phyloP scores from a whole-genome alignment of 805 yeast species.

The Candida jianshihensis region DNA sequence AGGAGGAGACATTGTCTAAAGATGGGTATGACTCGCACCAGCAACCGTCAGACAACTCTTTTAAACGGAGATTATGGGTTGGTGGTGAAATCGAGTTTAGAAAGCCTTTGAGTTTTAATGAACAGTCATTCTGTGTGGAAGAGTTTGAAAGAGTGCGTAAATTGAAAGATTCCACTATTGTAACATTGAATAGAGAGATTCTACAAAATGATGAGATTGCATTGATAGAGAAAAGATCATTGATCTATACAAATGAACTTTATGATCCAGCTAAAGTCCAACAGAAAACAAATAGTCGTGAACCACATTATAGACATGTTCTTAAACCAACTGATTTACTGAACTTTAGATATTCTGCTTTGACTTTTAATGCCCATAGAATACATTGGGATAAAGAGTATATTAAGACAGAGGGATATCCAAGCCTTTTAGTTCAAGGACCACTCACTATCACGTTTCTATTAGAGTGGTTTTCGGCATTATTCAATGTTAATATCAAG shows the following conservation, averaged over 20 bases:
- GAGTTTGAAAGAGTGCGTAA: constrained; percentile 34
- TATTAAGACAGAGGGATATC: constrained; percentile 53
- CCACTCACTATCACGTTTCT: constrained; percentile 64
- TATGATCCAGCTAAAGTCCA: constrained; percentile 3
- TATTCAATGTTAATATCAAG: constrained; percentile 15
- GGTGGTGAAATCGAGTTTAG: constrained; percentile 52
- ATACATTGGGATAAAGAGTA: constrained; percentile 69
- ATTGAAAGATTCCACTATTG: constrained; percentile 35
- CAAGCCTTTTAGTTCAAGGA: constrained; percentile 66
- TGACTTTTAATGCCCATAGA: constrained; percentile 77
- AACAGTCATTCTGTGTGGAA: constrained; percentile 45
- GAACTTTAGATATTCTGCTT: constrained; percentile 59
- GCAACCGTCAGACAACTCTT: constrained; percentile 23
- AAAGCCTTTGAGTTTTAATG: constrained; percentile 30
- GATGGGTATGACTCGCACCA: constrained; percentile 85
- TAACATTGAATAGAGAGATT: constrained; percentile 48
- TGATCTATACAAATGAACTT: constrained; percentile 50
- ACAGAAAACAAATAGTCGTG: neutral
- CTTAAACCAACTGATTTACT: constrained; percentile 35
- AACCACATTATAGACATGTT: constrained; percentile 21
- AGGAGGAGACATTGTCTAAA: constrained; percentile 38
- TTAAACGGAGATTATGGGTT: constrained; percentile 70
- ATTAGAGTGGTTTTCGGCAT: constrained; percentile 41
- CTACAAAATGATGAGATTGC: constrained; percentile 22
- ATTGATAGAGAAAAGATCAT: constrained; percentile 46